Evolutionary conservation across 129 eudicot genomes (phyloP), one percentile per base, ranked within the genome.

Genomic region (Lactuca sativa): DNA sequence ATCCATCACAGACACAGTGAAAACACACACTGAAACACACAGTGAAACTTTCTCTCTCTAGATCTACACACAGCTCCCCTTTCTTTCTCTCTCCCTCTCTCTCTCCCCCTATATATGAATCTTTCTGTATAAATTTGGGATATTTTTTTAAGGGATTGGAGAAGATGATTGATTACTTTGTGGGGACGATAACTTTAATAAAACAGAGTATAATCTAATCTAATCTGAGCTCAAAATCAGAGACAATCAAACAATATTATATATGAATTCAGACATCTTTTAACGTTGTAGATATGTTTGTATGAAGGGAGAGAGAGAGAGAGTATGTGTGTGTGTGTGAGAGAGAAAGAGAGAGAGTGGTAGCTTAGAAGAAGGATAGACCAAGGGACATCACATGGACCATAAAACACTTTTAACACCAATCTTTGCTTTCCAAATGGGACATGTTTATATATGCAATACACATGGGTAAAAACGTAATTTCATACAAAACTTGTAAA

Each of bases 261-360:
- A 66, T 66, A 56, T 17, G 14, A 16, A 30, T 57, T 13, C 44
- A 67, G 74, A 75, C 74, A 67, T 59, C 60, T 76, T 76, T 76
- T 76, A 76, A 76, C 59, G 75, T 68, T 76, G 80, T 38, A 76
- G 75, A 76, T 76, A 76, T 76, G 80, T 76, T 76, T 51, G 58
- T 34, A 49, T 14, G 25, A 14, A 49, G 69, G 10, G 64, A 59
- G 65, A 55, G 47, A 41, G 12, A 32, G 36, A 38, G 65, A 21
- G 44, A 25, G 48, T 33, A 47, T 44, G 14, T 44, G n/a, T 44
- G 51, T 44, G n/a, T 2, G 52, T 2, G 52, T 2, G 15, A 6
- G 73, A 54, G 56, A 41, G 16, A 3, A 33, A 44, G 57, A 58
- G 25, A 56, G 56, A 66, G 44, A 60, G 66, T 14, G 47, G 15